Conservation (phyloP, 2,329 filamentous ascomycete species). For the Eutypella sp. region DNA sequence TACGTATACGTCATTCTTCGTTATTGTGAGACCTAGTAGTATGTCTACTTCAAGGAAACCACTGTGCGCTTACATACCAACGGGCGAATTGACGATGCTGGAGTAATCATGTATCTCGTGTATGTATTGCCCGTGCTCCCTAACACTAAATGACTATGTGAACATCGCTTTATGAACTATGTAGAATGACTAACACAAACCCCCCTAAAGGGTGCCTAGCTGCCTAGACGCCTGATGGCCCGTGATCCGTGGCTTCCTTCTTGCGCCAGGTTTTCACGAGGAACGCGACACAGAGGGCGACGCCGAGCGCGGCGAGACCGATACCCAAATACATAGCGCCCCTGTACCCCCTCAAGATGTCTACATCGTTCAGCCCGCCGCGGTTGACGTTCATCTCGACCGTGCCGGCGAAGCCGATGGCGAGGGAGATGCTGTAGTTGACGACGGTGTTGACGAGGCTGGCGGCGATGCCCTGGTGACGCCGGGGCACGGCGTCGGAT, state of each 20-base stretch:
- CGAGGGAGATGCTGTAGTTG: conserved; percentile 54
- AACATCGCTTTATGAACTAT: too few species aligned
- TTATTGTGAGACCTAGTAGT: too few species aligned
- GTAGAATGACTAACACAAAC: too few species aligned
- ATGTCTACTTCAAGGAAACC: too few species aligned
- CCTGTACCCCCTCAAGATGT: conserved; percentile 14
- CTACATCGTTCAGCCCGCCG: conserved; percentile 15
- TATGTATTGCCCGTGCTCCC: too few species aligned
- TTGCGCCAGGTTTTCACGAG: conserved; percentile 38
- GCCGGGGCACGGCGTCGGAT: conserved; percentile 32
- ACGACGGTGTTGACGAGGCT: conserved; percentile 52
- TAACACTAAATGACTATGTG: too few species aligned
- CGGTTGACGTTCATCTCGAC: conserved; percentile 40
- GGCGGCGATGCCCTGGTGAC: conserved; percentile 27
- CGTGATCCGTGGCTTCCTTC: conserved; percentile 29
- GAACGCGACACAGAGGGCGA: conserved; percentile 13
- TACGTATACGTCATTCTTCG: too few species aligned
- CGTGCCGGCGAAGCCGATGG: conserved; percentile 50
- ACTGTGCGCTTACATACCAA: too few species aligned
- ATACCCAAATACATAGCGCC: conserved; percentile 18
- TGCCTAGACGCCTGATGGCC: neutral
- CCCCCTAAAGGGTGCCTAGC: too few species aligned
- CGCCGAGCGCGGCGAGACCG: conserved; percentile 16
- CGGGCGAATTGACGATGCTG: too few species aligned
- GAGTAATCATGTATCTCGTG: too few species aligned